Evolutionary conservation across 768 basidiomycete genomes (phyloP).

Genomic region (Lactarius akahatsu): DNA sequence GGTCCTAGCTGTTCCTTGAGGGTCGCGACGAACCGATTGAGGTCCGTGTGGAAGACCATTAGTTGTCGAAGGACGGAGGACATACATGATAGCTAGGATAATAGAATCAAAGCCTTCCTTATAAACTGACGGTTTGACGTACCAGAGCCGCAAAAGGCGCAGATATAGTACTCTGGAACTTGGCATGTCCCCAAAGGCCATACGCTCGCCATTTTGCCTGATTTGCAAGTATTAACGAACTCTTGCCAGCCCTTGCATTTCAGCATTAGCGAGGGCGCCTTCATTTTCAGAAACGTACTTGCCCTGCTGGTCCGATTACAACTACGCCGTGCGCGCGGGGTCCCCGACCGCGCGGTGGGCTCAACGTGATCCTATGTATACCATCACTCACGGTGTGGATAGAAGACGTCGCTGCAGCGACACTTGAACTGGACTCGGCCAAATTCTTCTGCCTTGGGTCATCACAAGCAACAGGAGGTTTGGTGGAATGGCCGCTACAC

Average conservation of each 20-base stretch:
- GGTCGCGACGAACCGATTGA: constrained; percentile 61
- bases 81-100: constrained; percentile 56
- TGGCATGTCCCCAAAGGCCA: constrained; percentile 76
- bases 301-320: constrained; percentile 66
- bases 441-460: constrained; percentile 8
- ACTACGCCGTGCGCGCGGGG: constrained; percentile 60
- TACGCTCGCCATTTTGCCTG: constrained; percentile 72
- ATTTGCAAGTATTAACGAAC: constrained; percentile 64
- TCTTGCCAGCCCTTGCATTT: constrained; percentile 63
- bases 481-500: constrained; percentile 37
- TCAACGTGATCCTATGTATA: constrained; percentile 46
- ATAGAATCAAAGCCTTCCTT: constrained; percentile 16
- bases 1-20: constrained; percentile 64
- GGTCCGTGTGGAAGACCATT: constrained; percentile 70
- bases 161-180: constrained; percentile 63
- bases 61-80: constrained; percentile 72
- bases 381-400: constrained; percentile 40
- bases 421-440: constrained; percentile 12
- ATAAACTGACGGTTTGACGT: constrained; percentile 28
- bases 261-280: constrained; percentile 4
- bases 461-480: background rate
- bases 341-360: constrained; percentile 40
- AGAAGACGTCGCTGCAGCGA: constrained; percentile 24
- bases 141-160: constrained; percentile 70
- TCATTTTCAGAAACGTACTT: constrained; percentile 27